These are phyloP conservation scores for Lyophyllum decastes DNA, from an alignment of 768 basidiomycete species.

Conservation along the genomic window DNA sequence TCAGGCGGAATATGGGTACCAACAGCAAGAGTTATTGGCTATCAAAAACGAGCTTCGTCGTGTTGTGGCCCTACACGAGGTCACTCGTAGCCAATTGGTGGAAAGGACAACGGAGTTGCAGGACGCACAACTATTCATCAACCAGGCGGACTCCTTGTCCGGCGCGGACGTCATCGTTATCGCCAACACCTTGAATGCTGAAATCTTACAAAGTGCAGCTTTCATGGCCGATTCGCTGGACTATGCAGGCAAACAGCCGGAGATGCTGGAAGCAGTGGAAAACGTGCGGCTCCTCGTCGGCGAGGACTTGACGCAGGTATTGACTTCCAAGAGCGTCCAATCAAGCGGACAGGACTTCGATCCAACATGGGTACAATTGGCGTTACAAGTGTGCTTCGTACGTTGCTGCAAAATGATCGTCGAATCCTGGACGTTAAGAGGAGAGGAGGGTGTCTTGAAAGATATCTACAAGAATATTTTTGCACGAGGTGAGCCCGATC, in stretches of 20 bases:
- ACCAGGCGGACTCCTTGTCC: slow-evolving; percentile 17
- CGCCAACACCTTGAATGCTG: slow-evolving; percentile 45
- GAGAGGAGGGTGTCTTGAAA: slow-evolving; percentile 1
- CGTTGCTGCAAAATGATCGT: slow-evolving; percentile 6
- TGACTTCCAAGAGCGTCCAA: background rate
- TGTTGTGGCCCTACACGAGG: slow-evolving; percentile 5
- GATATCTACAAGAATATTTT: slow-evolving; percentile 11
- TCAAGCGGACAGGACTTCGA: slow-evolving; percentile 2
- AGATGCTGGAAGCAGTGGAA: background rate
- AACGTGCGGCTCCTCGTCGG: background rate
- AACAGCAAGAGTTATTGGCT: slow-evolving; percentile 2
- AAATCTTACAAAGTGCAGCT: slow-evolving; percentile 48
- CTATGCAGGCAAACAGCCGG: background rate
- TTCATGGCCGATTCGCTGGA: slow-evolving; percentile 40
- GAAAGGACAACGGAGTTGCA: slow-evolving; percentile 17
- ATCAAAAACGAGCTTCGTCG: slow-evolving; percentile 11
- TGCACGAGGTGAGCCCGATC: slow-evolving; percentile 9
- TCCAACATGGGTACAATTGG: slow-evolving; percentile 19
- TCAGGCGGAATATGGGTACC: background rate
- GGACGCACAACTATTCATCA: slow-evolving; percentile 15
- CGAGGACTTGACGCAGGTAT: slow-evolving; percentile 6
- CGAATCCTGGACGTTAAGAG: slow-evolving; percentile 14
- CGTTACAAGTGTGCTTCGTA: slow-evolving; percentile 19
- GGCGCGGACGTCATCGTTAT: slow-evolving; percentile 22
- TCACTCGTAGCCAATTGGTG: slow-evolving; percentile 8